These are phyloP conservation scores for Coix lacrymajobi DNA, from an alignment of 176 grass and related monocot genomes.

Conservation along the genomic window DNA sequence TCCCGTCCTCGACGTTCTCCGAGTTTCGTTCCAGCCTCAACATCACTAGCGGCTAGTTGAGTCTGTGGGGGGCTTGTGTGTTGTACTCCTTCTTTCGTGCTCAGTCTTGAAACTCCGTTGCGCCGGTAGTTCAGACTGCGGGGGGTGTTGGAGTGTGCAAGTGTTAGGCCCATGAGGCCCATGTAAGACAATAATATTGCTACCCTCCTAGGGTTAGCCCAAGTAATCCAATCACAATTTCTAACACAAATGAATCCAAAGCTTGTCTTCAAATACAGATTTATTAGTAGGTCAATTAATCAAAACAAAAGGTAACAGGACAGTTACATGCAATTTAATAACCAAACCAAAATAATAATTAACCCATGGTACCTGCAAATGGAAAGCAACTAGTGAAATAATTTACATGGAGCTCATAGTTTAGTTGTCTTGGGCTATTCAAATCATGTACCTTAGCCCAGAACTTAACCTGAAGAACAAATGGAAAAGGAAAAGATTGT, in stretches of 20 bases:
- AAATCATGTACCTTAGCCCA: conserved; percentile 81
- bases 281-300: not conserved
- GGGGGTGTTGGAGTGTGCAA: no score
- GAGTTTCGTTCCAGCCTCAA: no score
- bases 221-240: no score
- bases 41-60: no score
- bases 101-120: no score
- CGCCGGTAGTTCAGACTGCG: no score
- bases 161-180: no score
- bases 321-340: not conserved
- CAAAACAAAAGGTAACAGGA: not conserved
- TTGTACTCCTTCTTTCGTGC: no score
- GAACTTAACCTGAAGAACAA: conserved; percentile 59
- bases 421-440: conserved; percentile 68
- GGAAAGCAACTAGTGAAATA: conserved; percentile 87
- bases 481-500: not conserved
- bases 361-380: conserved; percentile 70
- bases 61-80: no score
- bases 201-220: no score
- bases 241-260: not conserved
- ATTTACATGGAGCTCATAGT: conserved; percentile 96
- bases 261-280: not conserved
- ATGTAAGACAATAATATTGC: no score
- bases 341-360: conserved; percentile 12
- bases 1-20: no score